Percentiles rank a stretch among this genome's conserved stretches.
Evolutionary conservation across 1,284 basidiomycete species (phyloP).

Genomic region (Sphaerobolus stellatus): DNA sequence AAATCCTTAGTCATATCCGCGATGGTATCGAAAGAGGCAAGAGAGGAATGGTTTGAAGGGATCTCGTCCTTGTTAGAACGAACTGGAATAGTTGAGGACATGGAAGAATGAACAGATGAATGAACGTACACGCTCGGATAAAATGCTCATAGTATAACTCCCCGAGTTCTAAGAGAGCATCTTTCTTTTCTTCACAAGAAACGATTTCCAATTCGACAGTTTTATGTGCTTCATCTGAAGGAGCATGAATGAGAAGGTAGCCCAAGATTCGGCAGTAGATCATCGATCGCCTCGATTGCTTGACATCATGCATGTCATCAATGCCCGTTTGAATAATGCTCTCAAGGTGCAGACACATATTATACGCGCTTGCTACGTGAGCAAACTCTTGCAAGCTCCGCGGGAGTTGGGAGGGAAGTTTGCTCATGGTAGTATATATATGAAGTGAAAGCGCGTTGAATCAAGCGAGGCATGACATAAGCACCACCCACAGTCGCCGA

Average conservation of each 20-base stretch:
- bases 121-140: not conserved
- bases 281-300: no score
- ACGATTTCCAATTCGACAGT: not conserved
- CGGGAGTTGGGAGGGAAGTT: no score
- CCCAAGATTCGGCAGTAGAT: not conserved
- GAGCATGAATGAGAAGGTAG: not conserved
- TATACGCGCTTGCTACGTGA: no score
- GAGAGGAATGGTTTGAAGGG: not conserved
- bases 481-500: no score
- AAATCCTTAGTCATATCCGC: not conserved
- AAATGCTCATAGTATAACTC: not conserved
- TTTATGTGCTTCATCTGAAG: not conserved
- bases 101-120: not conserved
- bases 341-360: no score
- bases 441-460: no score
- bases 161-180: not conserved
- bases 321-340: no score
- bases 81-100: not conserved
- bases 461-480: no score
- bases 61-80: not conserved
- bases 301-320: no score
- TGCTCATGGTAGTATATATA: no score
- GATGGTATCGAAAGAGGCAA: not conserved
- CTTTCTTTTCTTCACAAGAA: not conserved
- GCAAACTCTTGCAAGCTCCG: no score